Evolutionary conservation across 192 early-diverging fungal species (phyloP).

Genomic region (Glomus cerebriforme): DNA sequence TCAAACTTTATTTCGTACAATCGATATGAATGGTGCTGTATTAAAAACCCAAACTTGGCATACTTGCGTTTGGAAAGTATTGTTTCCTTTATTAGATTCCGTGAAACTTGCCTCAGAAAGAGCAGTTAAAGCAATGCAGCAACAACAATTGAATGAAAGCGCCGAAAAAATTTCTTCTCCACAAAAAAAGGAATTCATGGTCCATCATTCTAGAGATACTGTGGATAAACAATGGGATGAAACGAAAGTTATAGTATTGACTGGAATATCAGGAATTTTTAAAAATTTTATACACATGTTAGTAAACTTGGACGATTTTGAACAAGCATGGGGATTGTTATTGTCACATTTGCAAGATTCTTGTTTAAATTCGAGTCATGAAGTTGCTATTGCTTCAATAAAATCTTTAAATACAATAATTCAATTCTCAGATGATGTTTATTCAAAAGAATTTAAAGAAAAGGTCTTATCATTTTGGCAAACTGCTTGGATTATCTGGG

Average conservation of each 20-base stretch:
- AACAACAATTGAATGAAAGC: conserved; percentile 30
- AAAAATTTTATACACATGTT: conserved; percentile 67
- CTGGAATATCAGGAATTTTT: conserved; percentile 69
- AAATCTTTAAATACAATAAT: conserved; percentile 70
- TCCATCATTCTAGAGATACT: conserved; percentile 64
- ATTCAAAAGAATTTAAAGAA: conserved; percentile 33
- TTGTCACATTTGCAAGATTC: conserved; percentile 74
- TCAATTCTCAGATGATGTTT: conserved; percentile 30
- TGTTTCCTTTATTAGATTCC: conserved; percentile 80
- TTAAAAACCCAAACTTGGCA: conserved; percentile 80
- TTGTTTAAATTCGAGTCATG: conserved; percentile 66
- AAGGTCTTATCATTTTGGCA: conserved; percentile 56
- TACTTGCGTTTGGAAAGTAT: conserved; percentile 80
- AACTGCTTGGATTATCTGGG: conserved; percentile 69
- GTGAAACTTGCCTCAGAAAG: conserved; percentile 58
- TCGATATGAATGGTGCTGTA: conserved; percentile 81
- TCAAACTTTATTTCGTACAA: conserved; percentile 93
- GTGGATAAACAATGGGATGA: conserved; percentile 87
- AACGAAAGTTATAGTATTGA: conserved; percentile 75
- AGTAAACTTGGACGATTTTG: conserved; percentile 62
- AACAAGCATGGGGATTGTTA: conserved; percentile 68
- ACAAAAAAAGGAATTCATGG: conserved; percentile 46
- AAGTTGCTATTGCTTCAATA: conserved; percentile 75
- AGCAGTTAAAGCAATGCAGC: conserved; percentile 45
- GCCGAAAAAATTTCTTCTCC: conserved; percentile 44